Evolutionary conservation across 352 stramenopile genomes (phyloP).

Genomic region (Phytophthora cajani): DNA sequence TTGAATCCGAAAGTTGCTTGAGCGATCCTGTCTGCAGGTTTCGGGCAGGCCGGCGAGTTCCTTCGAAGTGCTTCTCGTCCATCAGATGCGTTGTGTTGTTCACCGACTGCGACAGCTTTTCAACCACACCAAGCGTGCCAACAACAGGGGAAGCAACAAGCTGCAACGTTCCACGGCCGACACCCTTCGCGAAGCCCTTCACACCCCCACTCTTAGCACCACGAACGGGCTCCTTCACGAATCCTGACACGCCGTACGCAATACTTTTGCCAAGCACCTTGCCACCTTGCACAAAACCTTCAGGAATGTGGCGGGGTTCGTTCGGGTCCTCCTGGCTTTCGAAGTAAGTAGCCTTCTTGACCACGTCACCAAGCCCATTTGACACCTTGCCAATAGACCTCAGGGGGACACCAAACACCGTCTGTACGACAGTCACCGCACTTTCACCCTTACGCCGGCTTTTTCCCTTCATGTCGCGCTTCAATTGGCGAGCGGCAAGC

Average conservation of each 20-base stretch:
- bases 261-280: slow-evolving; percentile 83
- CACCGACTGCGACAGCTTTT: slow-evolving; percentile 85
- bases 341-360: slow-evolving; percentile 87
- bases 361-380: slow-evolving; percentile 84
- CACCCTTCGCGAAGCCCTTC: slow-evolving; percentile 85
- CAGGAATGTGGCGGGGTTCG: slow-evolving; percentile 76
- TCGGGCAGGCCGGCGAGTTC: slow-evolving; percentile 74
- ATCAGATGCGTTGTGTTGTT: slow-evolving; percentile 89
- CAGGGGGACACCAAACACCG: slow-evolving; percentile 78
- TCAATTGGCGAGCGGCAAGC: slow-evolving; percentile 77
- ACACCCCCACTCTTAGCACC: slow-evolving; percentile 75
- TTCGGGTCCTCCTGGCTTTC: slow-evolving; percentile 78
- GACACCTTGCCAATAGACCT: slow-evolving; percentile 83
- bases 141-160: slow-evolving; percentile 84
- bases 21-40: slow-evolving; percentile 63
- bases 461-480: slow-evolving; percentile 81
- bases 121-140: slow-evolving; percentile 79
- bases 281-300: slow-evolving; percentile 77
- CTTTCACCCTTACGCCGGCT: slow-evolving; percentile 85
- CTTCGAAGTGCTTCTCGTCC: slow-evolving; percentile 82
- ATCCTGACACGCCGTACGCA: slow-evolving; percentile 73
- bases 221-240: slow-evolving; percentile 85
- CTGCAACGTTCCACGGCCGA: slow-evolving; percentile 81
- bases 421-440: slow-evolving; percentile 81
- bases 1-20: slow-evolving; percentile 82